Conservation (phyloP, 2,329 filamentous ascomycete genomes). For the Elsinoe australis region DNA sequence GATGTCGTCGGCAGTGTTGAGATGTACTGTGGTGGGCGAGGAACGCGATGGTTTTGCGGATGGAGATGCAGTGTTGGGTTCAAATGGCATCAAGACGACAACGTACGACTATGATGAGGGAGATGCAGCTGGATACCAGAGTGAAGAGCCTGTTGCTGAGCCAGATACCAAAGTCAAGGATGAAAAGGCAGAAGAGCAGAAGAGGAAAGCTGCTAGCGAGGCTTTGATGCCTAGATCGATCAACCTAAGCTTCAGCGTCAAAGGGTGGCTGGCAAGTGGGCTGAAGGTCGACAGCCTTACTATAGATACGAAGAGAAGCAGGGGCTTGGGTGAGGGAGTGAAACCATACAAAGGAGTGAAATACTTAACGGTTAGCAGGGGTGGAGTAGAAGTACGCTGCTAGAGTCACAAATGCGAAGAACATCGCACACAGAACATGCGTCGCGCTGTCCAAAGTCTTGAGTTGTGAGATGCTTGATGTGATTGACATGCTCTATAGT, state of each 20-base stretch:
- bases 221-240: slow-evolving; percentile 44
- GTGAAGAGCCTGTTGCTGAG: not conserved
- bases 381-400: slow-evolving; percentile 46
- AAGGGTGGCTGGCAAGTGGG: slow-evolving; percentile 58
- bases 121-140: slow-evolving; percentile 18
- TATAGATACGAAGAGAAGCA: slow-evolving; percentile 68
- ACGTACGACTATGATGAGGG: slow-evolving; percentile 36
- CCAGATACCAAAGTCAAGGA: not conserved
- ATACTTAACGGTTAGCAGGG: slow-evolving; percentile 68
- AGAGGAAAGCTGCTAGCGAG: slow-evolving; percentile 43
- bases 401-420: slow-evolving; percentile 19
- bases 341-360: slow-evolving; percentile 98
- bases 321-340: slow-evolving; percentile 75
- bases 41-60: slow-evolving; percentile 38
- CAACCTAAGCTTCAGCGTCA: slow-evolving; percentile 45
- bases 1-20: slow-evolving; percentile 47
- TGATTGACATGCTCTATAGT: slow-evolving; percentile 5
- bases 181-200: slow-evolving; percentile 38
- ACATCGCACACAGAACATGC: not conserved
- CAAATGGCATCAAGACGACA: slow-evolving; percentile 35
- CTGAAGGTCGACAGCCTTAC: slow-evolving; percentile 55
- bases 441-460: no score
- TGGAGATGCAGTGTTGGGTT: slow-evolving; percentile 32
- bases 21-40: slow-evolving; percentile 69
- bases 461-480: not conserved